These are phyloP conservation scores for Coemansia asiatica DNA, from an alignment of 192 early-diverging fungal genomes.

Conservation along the genomic window DNA sequence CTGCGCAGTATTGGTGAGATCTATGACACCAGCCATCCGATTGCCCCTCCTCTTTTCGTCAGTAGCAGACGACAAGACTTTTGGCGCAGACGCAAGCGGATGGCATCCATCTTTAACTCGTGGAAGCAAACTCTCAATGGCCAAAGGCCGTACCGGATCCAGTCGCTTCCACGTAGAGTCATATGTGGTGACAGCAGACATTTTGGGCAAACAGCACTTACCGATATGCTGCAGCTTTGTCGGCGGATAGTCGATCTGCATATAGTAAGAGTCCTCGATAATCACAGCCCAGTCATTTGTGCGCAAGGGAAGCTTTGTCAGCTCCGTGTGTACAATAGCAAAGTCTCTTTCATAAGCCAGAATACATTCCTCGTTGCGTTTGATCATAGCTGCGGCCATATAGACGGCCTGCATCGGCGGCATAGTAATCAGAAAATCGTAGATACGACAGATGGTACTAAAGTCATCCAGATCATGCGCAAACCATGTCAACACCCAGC, in stretches of 20 bases:
- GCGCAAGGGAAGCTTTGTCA: conserved; percentile 23
- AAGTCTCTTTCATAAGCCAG: conserved; percentile 44
- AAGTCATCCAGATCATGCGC: conserved; percentile 64
- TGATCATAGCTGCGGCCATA: conserved; percentile 59
- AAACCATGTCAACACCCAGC: conserved; percentile 77
- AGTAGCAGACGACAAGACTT: background rate
- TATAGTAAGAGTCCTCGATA: conserved; percentile 40
- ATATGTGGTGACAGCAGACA: conserved; percentile 39
- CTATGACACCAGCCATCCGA: conserved; percentile 45
- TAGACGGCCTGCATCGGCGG: conserved; percentile 64
- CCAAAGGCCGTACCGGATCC: conserved; percentile 42
- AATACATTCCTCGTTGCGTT: conserved; percentile 21
- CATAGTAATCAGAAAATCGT: conserved; percentile 64
- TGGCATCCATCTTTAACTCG: conserved; percentile 17
- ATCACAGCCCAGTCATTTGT: conserved; percentile 28
- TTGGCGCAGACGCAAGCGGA: conserved; percentile 17
- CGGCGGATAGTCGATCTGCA: conserved; percentile 38
- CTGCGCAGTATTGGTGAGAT: conserved; percentile 39
- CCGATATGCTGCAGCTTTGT: conserved; percentile 47
- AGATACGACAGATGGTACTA: conserved; percentile 57
- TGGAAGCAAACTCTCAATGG: conserved; percentile 29
- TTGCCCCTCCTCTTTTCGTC: conserved; percentile 1
- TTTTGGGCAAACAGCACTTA: conserved; percentile 23
- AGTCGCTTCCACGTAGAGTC: conserved; percentile 46
- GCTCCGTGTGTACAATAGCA: conserved; percentile 37